Evolutionary conservation across 1,284 basidiomycete species (phyloP), one percentile per base, ranked within the genome.

Genomic region (Ustilago shanxiensis): DNA sequence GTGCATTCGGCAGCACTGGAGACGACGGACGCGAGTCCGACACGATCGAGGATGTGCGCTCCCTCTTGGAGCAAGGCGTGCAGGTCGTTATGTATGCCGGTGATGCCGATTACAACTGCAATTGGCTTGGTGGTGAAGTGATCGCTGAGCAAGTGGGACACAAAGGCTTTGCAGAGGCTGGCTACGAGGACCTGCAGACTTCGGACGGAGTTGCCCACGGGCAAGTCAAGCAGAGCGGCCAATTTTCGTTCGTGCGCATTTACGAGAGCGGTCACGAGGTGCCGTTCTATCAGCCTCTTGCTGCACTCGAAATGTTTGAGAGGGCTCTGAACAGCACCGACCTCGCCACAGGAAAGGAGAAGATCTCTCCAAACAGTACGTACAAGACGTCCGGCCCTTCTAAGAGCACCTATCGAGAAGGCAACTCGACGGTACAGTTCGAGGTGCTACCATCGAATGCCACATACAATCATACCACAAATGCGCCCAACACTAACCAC

Each of bases 51-150:
- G 55, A 75, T 24, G 56, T 82, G 24, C 55, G 61, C 3, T n/a
- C 51, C n/a, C 66, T 82, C 24, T 51, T 82, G n/a, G 53, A 72
- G 1, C 60, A 64, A 28, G 78, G 77, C 7, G 56, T 81, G 18
- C 64, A 70, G 28, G 79, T 82, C 31, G 71, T 71, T 3, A 58
- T 82, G 58, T 69, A 69, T 35, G 72, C 75, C 4, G 80, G 80
- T 10, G 79, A 80, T 33, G 80, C 80, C 31, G 80, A 80, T 57
- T 80, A 79, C 72, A 79, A 79, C 39, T 80, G 79, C 67, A 80
- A 80, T 51, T 80, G 67, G 66, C 26, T 80, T 2, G 80, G 80
- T 10, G 66, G 60, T 20, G 55, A 77, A 33, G 64, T 64, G 24
- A 60, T 79, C 14, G 72, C 80, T 22, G 64, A 79, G 31, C 56